These are phyloP conservation scores for Dothidotthia symphoricarpi DNA, from an alignment of 2,329 filamentous ascomycete genomes.

Conservation along the genomic window DNA sequence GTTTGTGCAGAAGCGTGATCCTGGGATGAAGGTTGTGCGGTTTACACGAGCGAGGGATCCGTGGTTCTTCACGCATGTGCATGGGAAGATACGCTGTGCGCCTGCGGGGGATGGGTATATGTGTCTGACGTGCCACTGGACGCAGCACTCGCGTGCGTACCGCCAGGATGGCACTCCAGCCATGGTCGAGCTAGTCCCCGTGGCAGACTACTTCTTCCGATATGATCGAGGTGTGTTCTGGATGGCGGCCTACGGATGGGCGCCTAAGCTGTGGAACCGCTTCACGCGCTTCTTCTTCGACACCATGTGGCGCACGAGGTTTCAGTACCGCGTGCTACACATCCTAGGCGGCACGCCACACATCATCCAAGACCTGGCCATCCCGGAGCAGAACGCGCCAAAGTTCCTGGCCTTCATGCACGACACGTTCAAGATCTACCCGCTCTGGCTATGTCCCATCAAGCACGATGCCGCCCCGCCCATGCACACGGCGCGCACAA, in stretches of 20 bases:
- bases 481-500: slow-evolving; percentile 5
- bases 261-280: slow-evolving; percentile 53
- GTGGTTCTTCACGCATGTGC: slow-evolving; percentile 69
- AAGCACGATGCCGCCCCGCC: slow-evolving; percentile 4
- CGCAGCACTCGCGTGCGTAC: slow-evolving; percentile 1
- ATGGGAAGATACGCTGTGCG: slow-evolving; percentile 2
- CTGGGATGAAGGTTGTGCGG: not conserved
- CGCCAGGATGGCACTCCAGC: slow-evolving; percentile 19
- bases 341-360: slow-evolving; percentile 50
- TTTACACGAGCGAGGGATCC: slow-evolving; percentile 49
- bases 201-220: slow-evolving; percentile 55
- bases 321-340: slow-evolving; percentile 61
- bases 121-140: slow-evolving; percentile 7
- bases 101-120: slow-evolving; percentile 1
- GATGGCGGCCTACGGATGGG: slow-evolving; percentile 53
- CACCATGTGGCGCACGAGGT: slow-evolving; percentile 57
- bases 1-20: not conserved
- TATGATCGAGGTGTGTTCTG: slow-evolving; percentile 64
- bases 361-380: slow-evolving; percentile 59
- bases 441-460: slow-evolving; percentile 57
- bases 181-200: slow-evolving; percentile 35
- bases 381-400: slow-evolving; percentile 52
- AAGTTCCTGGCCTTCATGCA: slow-evolving; percentile 53
- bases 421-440: slow-evolving; percentile 48
- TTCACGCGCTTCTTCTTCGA: slow-evolving; percentile 58